Evolutionary conservation across 352 stramenopile genomes (phyloP).

Genomic region (Globisporangium middletonii): DNA sequence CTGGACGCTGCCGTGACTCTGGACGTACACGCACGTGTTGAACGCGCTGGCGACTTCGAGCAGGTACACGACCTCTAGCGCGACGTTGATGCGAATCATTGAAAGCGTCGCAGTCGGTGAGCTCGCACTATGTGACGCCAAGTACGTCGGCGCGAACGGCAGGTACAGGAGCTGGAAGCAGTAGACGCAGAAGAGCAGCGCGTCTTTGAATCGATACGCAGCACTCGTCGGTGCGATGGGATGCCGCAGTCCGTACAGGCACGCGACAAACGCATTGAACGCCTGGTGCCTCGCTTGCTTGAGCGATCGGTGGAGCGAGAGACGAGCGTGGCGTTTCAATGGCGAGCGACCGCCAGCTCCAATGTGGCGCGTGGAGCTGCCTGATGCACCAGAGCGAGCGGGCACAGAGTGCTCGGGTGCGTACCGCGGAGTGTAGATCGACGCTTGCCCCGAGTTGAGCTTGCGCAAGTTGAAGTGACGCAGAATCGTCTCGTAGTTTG

Average conservation of each 20-base stretch:
- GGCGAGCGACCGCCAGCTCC: neutral
- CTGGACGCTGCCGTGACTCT: slow-evolving; percentile 5
- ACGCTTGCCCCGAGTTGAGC: neutral
- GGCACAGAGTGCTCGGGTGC: too few relatives aligned
- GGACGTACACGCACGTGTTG: slow-evolving; percentile 3
- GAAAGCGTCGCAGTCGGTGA: too few relatives aligned
- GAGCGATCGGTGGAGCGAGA: slow-evolving; percentile 5
- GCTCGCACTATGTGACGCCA: neutral
- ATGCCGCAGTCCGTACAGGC: neutral
- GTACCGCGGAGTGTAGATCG: too few relatives aligned
- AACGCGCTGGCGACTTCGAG: slow-evolving; percentile 3
- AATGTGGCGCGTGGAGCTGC: too few relatives aligned
- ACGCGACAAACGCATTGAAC: neutral
- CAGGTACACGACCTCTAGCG: slow-evolving; percentile 8
- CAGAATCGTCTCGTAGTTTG: slow-evolving; percentile 12
- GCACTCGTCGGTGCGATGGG: slow-evolving; percentile 1
- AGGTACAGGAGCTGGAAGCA: slow-evolving; percentile 7
- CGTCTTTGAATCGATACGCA: neutral
- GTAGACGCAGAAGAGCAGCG: slow-evolving; percentile 4
- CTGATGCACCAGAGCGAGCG: neutral
- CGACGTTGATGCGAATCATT: slow-evolving; percentile 6
- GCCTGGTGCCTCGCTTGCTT: neutral
- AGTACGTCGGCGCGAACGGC: slow-evolving; percentile 2
- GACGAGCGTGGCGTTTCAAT: neutral
- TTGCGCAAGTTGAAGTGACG: slow-evolving; percentile 9